Conservation (phyloP, 176 grass and related monocot genomes). For the Oryza coarctata region DNA sequence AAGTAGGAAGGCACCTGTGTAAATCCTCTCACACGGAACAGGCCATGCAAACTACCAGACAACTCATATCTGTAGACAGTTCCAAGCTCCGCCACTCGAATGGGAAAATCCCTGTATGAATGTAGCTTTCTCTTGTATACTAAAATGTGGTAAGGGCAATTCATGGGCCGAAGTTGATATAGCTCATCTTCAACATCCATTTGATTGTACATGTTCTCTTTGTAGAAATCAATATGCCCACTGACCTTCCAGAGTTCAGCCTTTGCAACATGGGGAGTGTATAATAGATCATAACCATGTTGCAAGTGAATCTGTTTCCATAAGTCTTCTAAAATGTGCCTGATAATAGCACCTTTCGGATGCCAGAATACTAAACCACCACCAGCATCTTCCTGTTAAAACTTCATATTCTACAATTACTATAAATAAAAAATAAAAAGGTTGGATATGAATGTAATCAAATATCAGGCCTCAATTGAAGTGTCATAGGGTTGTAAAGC, state of each 20-base stretch:
- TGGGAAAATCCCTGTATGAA: conserved; percentile 87
- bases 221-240: conserved; percentile 92
- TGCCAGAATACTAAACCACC: conserved; percentile 98
- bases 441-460: not conserved
- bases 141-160: conserved; percentile 95
- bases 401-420: not conserved
- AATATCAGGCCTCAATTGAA: not conserved
- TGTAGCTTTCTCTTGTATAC: conserved; percentile 94
- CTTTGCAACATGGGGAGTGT: conserved; percentile 95
- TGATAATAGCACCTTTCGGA: conserved; percentile 82
- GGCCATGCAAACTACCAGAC: conserved; percentile 88
- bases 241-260: conserved; percentile 92
- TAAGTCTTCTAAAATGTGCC: conserved; percentile 87
- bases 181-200: conserved; percentile 92
- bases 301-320: conserved; percentile 94
- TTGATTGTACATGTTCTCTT: conserved; percentile 94
- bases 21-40: conserved; percentile 97
- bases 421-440: conserved; percentile 1
- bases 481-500: not conserved
- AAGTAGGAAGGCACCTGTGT: conserved; percentile 68
- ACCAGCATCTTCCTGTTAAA: conserved; percentile 91
- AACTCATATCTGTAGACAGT: conserved; percentile 97
- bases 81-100: conserved; percentile 91
- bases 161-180: conserved; percentile 96
- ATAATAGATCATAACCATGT: conserved; percentile 78